Percentiles rank a stretch among this genome's conserved stretches.
phyloP scores from a whole-genome alignment of 2,329 filamentous ascomycete species.

The Xylariales sp. region DNA sequence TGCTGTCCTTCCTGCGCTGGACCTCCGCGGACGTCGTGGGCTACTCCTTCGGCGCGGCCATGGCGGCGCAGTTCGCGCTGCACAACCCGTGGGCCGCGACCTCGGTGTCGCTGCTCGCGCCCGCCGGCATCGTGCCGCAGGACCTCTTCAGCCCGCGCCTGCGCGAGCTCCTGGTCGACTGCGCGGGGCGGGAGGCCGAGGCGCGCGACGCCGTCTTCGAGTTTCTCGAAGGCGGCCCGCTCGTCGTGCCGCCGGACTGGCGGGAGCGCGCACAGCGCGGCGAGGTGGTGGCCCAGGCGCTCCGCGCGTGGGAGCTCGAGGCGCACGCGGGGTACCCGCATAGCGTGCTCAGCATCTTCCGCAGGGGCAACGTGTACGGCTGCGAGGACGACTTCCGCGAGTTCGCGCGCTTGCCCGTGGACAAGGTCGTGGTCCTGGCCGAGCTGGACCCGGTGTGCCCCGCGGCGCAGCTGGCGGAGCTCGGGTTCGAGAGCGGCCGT shows the following conservation, averaged over 20 bases:
- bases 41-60: constrained; percentile 33
- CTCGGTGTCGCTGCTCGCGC: constrained; percentile 26
- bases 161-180: constrained; percentile 13
- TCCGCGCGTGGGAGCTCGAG: constrained; percentile 30
- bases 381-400: constrained; percentile 27
- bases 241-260: constrained; percentile 35
- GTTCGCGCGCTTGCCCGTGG: constrained; percentile 28
- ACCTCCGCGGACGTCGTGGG: constrained; percentile 28
- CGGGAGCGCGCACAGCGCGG: constrained; percentile 18
- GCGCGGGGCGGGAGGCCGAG: constrained; percentile 23
- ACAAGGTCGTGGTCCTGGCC: constrained; percentile 22
- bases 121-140: constrained; percentile 20
- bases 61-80: constrained; percentile 20
- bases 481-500: constrained; percentile 17
- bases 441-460: constrained; percentile 25
- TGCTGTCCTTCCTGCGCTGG: constrained; percentile 22
- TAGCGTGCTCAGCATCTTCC: constrained; percentile 34
- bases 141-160: constrained; percentile 5
- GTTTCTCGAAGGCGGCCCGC: constrained; percentile 29
- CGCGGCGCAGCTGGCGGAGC: neutral
- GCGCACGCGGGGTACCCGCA: constrained; percentile 24
- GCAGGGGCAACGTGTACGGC: constrained; percentile 25
- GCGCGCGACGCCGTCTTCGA: constrained; percentile 11
- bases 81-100: constrained; percentile 10
- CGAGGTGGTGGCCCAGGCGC: constrained; percentile 31